These are phyloP conservation scores for Malassezia japonica DNA, from an alignment of 1,284 basidiomycete genomes.

Conservation along the genomic window DNA sequence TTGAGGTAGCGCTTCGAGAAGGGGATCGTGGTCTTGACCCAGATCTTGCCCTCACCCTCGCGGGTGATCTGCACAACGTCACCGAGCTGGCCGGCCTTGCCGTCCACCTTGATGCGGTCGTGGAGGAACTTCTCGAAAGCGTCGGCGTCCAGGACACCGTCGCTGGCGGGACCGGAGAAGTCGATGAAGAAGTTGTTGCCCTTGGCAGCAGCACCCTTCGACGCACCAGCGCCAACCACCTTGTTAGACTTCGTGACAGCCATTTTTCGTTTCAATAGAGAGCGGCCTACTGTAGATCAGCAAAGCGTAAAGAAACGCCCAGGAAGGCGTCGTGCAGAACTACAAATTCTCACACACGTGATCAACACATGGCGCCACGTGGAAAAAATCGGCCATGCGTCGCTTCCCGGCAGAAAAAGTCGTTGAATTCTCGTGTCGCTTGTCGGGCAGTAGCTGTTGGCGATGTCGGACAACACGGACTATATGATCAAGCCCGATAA, in stretches of 20 bases:
- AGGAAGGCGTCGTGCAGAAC: slow-evolving; percentile 3
- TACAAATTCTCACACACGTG: slow-evolving; percentile 14
- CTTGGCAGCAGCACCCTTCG: slow-evolving; percentile 51
- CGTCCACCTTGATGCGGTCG: slow-evolving; percentile 79
- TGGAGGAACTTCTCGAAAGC: slow-evolving; percentile 88
- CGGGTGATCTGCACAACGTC: slow-evolving; percentile 49
- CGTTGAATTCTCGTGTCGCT: slow-evolving; percentile 1
- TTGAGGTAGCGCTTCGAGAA: slow-evolving; percentile 52
- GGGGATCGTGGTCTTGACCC: slow-evolving; percentile 49
- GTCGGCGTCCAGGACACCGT: slow-evolving; percentile 81
- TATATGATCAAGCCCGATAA: slow-evolving; percentile 51
- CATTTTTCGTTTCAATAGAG: slow-evolving; percentile 3
- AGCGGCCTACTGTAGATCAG: slow-evolving; percentile 18
- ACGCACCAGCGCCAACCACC: slow-evolving; percentile 25
- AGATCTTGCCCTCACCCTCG: slow-evolving; percentile 51
- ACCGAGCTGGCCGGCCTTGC: slow-evolving; percentile 56
- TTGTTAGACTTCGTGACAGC: slow-evolving; percentile 41
- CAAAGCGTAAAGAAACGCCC: slow-evolving; percentile 15
- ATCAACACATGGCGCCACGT: slow-evolving; percentile 9
- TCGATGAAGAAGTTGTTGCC: slow-evolving; percentile 89
- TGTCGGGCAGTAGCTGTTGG: not conserved
- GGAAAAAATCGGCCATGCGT: not conserved
- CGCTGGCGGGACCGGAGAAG: slow-evolving; percentile 81
- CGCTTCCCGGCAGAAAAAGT: slow-evolving; percentile 8
- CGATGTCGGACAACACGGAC: slow-evolving; percentile 31